Evolutionary conservation across 2,329 filamentous ascomycete genomes (phyloP), one percentile per base, ranked within the genome.

Genomic region (Hypoxylon sp.): DNA sequence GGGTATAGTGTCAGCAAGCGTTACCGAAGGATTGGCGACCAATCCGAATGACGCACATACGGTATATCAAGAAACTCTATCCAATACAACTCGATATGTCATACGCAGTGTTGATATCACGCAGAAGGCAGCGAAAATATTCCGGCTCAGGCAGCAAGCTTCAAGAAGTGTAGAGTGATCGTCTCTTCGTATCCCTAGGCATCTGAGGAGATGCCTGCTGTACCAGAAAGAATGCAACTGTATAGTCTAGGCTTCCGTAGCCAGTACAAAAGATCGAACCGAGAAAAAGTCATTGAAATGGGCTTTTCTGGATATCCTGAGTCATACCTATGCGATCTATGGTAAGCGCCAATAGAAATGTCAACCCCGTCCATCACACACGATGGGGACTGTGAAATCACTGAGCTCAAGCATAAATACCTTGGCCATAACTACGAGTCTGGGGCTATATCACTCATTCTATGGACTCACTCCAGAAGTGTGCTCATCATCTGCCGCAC

Each of bases 1-100:
- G 52, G 55, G 55, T 64, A 44, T 55, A 46, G 19, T 63, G 60
- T 65, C 63, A 61, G 69, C 54, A n/a, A 58, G 60, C 19, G 29
- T 46, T 69, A 67, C 67, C 67, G 61, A 63, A 65, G 56, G 54
- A 48, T 51, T 63, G 67, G 65, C 35, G 54, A 54, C 63, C 67
- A 71, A 70, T 70, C 66, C 66, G 22, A 37, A 61, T 65, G 69
- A 67, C 60, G 66, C 61, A 70, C 67, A 67, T 67, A 46, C 35
- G 44, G 59, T 50, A 55, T 59, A 61, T 62, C 56, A 63, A 60
- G 54, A 58, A 47, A 46, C 53, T 66, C 47, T 39, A 22, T 35
- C 52, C 53, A 47, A 51, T 46, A 33, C 51, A 26, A 50, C 54
- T n/a, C 17, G 37, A 53, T 48, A 62, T 67, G 31, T 65, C 50